These are phyloP conservation scores for Rhodotorula diobovata DNA, from an alignment of 768 basidiomycete genomes.

Conservation along the genomic window DNA sequence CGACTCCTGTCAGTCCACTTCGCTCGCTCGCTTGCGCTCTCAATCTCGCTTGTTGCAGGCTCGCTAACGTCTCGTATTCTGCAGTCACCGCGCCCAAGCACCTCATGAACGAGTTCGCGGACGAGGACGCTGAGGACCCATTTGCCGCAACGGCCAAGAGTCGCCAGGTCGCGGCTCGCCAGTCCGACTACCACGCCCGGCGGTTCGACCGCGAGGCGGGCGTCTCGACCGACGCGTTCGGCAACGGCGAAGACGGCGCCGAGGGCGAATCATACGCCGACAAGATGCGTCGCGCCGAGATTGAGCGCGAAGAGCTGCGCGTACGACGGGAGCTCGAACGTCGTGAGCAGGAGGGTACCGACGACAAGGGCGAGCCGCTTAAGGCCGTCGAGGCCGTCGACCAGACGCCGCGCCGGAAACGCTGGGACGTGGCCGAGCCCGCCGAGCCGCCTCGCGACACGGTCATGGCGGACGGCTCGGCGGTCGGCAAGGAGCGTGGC, in stretches of 20 bases:
- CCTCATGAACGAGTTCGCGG: constrained; percentile 89
- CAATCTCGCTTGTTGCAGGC: too few species aligned
- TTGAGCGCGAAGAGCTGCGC: constrained; percentile 79
- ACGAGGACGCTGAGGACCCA: constrained; percentile 71
- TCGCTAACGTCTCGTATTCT: neutral
- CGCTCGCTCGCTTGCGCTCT: neutral
- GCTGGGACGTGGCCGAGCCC: constrained; percentile 14
- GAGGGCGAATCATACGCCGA: constrained; percentile 73
- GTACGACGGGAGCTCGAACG: constrained; percentile 82
- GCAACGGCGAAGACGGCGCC: constrained; percentile 60
- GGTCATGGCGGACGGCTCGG: constrained; percentile 61
- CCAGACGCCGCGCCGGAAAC: constrained; percentile 55
- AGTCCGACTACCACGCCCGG: constrained; percentile 90
- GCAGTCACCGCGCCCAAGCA: constrained; percentile 77
- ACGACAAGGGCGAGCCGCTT: constrained; percentile 58
- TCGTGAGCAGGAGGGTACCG: constrained; percentile 63
- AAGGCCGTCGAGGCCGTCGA: constrained; percentile 74
- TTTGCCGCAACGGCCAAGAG: constrained; percentile 81
- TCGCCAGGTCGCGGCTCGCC: constrained; percentile 86
- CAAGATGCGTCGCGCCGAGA: constrained; percentile 80
- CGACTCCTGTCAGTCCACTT: constrained; percentile 4
- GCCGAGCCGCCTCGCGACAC: constrained; percentile 45
- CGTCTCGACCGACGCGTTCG: constrained; percentile 51
- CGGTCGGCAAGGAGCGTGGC: constrained; percentile 58
- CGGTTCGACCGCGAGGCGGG: constrained; percentile 78